These are phyloP conservation scores for Lignosus rhinocerotis DNA, from an alignment of 1,284 basidiomycete species.

Conservation along the genomic window DNA sequence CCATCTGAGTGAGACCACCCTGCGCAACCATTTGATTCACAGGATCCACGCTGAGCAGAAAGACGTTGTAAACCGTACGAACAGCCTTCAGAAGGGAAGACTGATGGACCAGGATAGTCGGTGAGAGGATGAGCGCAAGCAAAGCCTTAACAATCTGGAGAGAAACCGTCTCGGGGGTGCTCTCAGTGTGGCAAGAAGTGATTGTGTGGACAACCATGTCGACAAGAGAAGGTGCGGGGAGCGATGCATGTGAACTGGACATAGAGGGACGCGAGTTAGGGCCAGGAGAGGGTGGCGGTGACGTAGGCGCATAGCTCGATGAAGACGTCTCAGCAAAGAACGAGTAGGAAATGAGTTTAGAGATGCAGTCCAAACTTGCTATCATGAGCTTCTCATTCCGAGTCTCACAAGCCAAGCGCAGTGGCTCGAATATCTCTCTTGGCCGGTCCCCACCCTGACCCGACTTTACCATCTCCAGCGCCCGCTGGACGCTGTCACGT, in stretches of 20 bases:
- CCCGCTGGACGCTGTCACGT: constrained; percentile 78
- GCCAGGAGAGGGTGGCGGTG: constrained; percentile 72
- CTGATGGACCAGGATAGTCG: constrained; percentile 87
- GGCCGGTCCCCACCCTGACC: constrained; percentile 72
- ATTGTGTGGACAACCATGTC: constrained; percentile 94
- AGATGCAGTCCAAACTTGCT: constrained; percentile 92
- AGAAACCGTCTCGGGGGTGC: constrained; percentile 85
- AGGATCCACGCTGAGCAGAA: constrained; percentile 84
- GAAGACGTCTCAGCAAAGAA: constrained; percentile 80
- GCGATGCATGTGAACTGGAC: constrained; percentile 49
- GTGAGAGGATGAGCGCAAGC: constrained; percentile 83
- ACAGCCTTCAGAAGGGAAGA: constrained; percentile 93
- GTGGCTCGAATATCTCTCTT: constrained; percentile 88
- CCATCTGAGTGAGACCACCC: constrained; percentile 95
- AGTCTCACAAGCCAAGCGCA: constrained; percentile 92
- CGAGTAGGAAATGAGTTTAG: constrained; percentile 93
- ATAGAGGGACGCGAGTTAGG: constrained; percentile 45
- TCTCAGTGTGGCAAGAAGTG: constrained; percentile 88
- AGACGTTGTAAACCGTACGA: constrained; percentile 95
- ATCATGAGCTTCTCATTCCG: constrained; percentile 90
- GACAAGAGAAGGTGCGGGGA: constrained; percentile 71
- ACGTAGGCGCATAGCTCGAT: constrained; percentile 45
- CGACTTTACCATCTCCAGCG: constrained; percentile 80
- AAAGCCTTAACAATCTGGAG: constrained; percentile 95
- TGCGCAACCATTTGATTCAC: constrained; percentile 97